Evolutionary conservation across 352 stramenopile species (phyloP), one percentile per base, ranked within the genome.

Genomic region (Phytophthora aleatoria): DNA sequence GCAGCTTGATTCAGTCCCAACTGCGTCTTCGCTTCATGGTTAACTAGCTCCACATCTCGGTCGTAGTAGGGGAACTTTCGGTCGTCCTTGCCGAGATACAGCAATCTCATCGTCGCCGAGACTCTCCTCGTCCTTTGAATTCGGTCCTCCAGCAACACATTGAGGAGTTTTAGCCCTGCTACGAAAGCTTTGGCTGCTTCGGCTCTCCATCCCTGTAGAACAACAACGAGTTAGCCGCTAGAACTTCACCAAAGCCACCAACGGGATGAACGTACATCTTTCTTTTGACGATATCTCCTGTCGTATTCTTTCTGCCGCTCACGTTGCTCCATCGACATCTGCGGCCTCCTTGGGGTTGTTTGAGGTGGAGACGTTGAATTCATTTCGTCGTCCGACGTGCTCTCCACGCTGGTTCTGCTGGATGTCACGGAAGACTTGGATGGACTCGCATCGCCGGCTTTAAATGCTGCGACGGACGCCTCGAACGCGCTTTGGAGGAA

Each of bases 101-200:
- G 26, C 27, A 69, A 35, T 28, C 61, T 60, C 48, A 42, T 39
- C n/a, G 61, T 65, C 26, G 49, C 30, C 3, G 20, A 47, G 2
- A 69, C 39, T 27, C 3, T 60, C 5, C 28, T 65, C 24, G 61
- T 69, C 11, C 61, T n/a, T 44, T 67, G 24, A n/a, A 71, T 43
- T 0, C 57, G 48, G 24, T 49, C 63, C 38, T 61, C 63, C 30
- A 71, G 36, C 50, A 71, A 16, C 6, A 45, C 16, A 15, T 67
- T 67, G 43, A 71, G 57, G 10, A 71, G 50, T 11, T 67, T 67
- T 11, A 71, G 31, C 20, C 63, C 63, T 0, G 50, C 63, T 7
- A 71, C 42, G 57, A 71, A 42, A 15, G 56, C 15, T 27, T 47
- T 57, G n/a, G 36, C 50, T 12, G 44, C 45, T 44, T 44, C 38